Evolutionary conservation across 108 stramenopile species (phyloP), one percentile per base, ranked within the genome.

Genomic region (Cyclotella kingstonii): DNA sequence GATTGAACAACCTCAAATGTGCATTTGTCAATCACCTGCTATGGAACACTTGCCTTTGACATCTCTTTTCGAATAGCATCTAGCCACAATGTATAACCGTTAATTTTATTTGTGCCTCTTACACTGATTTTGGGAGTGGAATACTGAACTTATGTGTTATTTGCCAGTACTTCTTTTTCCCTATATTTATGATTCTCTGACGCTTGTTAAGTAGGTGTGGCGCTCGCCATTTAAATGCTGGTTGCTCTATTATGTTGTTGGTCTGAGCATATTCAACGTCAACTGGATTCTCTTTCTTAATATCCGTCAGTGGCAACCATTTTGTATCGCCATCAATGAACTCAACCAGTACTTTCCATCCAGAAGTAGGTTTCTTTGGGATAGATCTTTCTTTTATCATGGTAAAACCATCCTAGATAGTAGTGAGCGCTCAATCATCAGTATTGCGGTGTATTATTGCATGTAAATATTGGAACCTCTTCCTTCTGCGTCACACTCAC

Each of bases 171-270:
- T 53, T 50, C 10, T 44, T 21, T n/a, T 65, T 73, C 0, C 17
- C 55, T 36, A 61, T 73, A 0, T 4, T 14, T 17, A 74, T 57
- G 17, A 79, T 63, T 0, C 72, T 33, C 9, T 79, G 44, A 18
- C 72, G 2, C 19, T 57, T 74, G 1, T 61, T 7, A 0, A 79
- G 2, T 5, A 26, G 29, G 23, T 55, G 36, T 8, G 48, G 26
- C 1, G 77, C 74, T 75, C 82, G 79, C 82, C 82, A 82, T 27
- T 48, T 31, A 60, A 81, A 81, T 31, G 80, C 80, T 25, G 80
- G 80, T 40, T 81, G 66, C 8, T 70, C 53, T 1, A 3, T 11
- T 1, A 66, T 57, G 0, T 45, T 21, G 5, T 62, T 60, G 10
- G 36, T 22, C 0, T 54, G 39, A 15, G 70, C 70, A 34, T 76